phyloP scores from a whole-genome alignment of 192 early-diverging fungal genomes.

The Backusella tuberculispora region DNA sequence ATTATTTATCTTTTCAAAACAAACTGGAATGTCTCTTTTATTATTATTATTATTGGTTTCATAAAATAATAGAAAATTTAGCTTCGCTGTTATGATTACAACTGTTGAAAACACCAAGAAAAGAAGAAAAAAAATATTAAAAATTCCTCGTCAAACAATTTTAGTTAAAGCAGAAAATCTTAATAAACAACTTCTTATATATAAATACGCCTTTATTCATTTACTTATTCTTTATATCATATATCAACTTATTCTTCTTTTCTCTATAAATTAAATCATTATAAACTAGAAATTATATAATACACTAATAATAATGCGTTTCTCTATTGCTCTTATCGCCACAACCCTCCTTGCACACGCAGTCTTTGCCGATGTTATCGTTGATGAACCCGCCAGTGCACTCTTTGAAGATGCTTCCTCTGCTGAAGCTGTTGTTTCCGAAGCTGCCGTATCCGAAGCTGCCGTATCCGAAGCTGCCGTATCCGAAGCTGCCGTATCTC shows the following conservation, averaged over 20 bases:
- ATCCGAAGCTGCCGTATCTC: neutral
- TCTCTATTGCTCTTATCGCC: conserved; percentile 28
- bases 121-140: neutral
- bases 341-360: neutral
- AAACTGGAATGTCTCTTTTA: conserved; percentile 10
- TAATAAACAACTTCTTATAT: neutral
- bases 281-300: neutral
- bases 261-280: neutral
- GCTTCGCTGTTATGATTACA: neutral
- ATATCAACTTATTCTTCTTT: neutral
- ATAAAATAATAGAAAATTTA: neutral
- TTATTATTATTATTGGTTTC: neutral
- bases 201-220: neutral
- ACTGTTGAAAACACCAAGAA: neutral
- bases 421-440: neutral
- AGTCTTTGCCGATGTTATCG: neutral
- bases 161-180: too few species aligned
- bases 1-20: conserved; percentile 6
- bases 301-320: conserved; percentile 12
- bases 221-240: neutral
- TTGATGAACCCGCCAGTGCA: neutral
- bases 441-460: neutral
- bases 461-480: neutral
- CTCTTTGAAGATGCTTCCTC: neutral
- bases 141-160: too few species aligned